Percentiles rank a stretch among this genome's conserved stretches.
Evolutionary conservation across 345 rosid species (phyloP).

Genomic region (Kernera saxatilis): DNA sequence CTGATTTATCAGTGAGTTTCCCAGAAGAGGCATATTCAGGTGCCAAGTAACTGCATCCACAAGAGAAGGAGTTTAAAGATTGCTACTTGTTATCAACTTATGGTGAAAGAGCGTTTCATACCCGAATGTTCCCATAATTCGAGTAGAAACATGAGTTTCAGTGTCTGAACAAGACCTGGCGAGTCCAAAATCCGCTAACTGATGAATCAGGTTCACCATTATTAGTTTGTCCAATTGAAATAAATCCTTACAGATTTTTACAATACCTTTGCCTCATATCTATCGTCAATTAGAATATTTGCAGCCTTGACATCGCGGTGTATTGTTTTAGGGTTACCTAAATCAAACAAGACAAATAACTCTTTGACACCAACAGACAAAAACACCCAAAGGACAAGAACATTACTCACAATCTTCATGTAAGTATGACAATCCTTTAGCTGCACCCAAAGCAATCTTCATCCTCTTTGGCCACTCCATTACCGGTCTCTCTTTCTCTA

Average conservation of each 20-base stretch:
- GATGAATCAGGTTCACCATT: conserved; percentile 8
- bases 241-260: not conserved
- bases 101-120: conserved; percentile 19
- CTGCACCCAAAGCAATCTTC: conserved; percentile 81
- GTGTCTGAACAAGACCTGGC: conserved; percentile 65
- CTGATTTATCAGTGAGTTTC: conserved; percentile 81
- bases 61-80: not conserved
- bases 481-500: conserved; percentile 61
- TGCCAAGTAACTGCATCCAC: conserved; percentile 64
- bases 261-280: conserved; percentile 72
- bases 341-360: not conserved
- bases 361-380: not conserved
- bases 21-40: conserved; percentile 93
- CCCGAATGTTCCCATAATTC: conserved; percentile 98
- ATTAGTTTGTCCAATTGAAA: not conserved
- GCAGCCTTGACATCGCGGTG: conserved; percentile 89
- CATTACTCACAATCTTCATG: conserved; percentile 79
- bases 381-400: not conserved
- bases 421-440: conserved; percentile 80
- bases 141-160: conserved; percentile 83
- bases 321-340: conserved; percentile 81
- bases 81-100: not conserved
- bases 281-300: conserved; percentile 70
- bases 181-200: conserved; percentile 97
- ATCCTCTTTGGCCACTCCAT: conserved; percentile 65